A percentile compares a stretch with the other conserved stretches of the same genome.
These are phyloP conservation scores for Boletus barrowsii DNA, from an alignment of 768 basidiomycete species.

Conservation along the genomic window DNA sequence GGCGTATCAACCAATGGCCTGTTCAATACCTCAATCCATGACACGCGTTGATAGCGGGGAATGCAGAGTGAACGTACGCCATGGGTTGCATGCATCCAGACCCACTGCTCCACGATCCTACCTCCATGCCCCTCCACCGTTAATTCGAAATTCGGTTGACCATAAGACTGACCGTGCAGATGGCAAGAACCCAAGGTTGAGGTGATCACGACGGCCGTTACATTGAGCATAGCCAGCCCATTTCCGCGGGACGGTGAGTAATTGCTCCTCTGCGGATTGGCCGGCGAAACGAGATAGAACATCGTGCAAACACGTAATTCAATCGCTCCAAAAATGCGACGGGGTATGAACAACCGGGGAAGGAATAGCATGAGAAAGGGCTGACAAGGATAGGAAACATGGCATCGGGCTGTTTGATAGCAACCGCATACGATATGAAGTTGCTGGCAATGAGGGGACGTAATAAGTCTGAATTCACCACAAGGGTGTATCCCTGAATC, in stretches of 20 bases:
- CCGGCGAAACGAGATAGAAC: neutral
- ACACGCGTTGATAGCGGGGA: neutral
- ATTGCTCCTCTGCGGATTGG: neutral
- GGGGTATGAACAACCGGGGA: slow-evolving; percentile 4
- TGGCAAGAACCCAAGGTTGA: neutral
- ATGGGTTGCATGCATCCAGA: neutral
- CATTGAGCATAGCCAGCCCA: slow-evolving; percentile 19
- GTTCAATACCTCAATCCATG: neutral
- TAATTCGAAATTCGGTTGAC: slow-evolving; percentile 9
- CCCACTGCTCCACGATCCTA: neutral
- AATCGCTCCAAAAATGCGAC: slow-evolving; percentile 2
- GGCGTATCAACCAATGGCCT: neutral
- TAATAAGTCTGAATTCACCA: slow-evolving; percentile 6
- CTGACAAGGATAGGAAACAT: neutral
- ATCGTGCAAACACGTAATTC: slow-evolving; percentile 1
- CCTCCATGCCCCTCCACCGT: neutral
- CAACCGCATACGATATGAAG: slow-evolving; percentile 2
- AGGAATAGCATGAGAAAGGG: slow-evolving; percentile 6
- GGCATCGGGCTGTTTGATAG: slow-evolving; percentile 4
- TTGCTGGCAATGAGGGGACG: slow-evolving; percentile 7
- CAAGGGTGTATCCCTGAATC: slow-evolving; percentile 3
- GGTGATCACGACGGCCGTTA: neutral
- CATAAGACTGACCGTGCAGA: slow-evolving; percentile 2
- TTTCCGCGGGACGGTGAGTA: slow-evolving; percentile 12
- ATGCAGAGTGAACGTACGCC: neutral